phyloP scores from a whole-genome alignment of 2,329 filamentous ascomycete genomes.

The Cladobotryum mycophilum region DNA sequence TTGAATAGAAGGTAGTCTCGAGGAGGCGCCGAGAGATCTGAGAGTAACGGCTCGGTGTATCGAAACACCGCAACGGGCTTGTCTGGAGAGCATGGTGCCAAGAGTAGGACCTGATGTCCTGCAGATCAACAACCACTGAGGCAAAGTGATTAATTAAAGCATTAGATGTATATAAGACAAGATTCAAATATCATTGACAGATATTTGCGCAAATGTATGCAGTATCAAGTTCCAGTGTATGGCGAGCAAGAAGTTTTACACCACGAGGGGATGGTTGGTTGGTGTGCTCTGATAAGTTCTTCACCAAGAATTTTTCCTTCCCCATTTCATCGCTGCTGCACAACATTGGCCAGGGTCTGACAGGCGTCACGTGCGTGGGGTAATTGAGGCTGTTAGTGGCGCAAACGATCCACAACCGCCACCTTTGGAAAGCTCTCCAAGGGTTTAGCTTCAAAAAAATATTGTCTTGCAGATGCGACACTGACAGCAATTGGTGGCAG shows the following conservation, averaged over 20 bases:
- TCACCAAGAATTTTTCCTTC: constrained; percentile 5
- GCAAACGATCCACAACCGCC: too few relatives aligned
- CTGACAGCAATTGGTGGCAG: too few relatives aligned
- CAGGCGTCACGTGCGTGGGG: constrained; percentile 4
- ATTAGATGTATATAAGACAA: background rate
- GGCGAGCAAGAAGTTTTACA: constrained; percentile 8
- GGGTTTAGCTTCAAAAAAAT: too few relatives aligned
- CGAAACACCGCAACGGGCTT: constrained; percentile 24
- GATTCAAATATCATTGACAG: background rate
- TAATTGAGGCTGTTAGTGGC: too few relatives aligned
- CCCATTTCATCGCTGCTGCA: background rate
- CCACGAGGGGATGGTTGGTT: background rate
- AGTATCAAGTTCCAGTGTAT: constrained; percentile 4
- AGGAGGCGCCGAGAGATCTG: constrained; percentile 14
- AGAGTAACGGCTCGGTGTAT: constrained; percentile 17
- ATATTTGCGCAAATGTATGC: background rate
- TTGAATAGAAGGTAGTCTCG: constrained; percentile 14
- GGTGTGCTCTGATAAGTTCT: background rate
- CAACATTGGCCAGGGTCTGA: constrained; percentile 3
- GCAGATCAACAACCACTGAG: background rate
- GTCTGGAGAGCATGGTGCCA: constrained; percentile 31
- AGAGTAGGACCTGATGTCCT: background rate
- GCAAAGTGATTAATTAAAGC: background rate
- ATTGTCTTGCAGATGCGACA: too few relatives aligned
- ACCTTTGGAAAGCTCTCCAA: too few relatives aligned